Percentiles rank a stretch among this genome's conserved stretches.
These are phyloP conservation scores for Pilasporangium apinafurcum DNA, from an alignment of 352 stramenopile genomes.

Conservation along the genomic window DNA sequence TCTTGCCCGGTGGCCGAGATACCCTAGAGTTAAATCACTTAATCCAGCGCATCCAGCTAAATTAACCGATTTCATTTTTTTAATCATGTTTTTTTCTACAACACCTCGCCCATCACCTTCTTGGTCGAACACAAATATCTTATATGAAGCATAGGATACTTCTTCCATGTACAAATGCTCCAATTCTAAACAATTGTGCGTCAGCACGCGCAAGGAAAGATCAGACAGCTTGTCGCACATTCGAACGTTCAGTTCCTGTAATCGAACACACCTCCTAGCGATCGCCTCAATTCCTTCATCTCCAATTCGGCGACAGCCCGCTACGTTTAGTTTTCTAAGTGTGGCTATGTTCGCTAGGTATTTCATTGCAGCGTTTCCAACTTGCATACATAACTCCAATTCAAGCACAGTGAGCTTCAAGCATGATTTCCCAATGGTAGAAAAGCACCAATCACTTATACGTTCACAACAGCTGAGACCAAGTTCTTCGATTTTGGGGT, in stretches of 20 bases:
- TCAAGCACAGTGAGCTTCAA: constrained; percentile 33
- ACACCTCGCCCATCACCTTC: constrained; percentile 69
- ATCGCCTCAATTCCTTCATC: constrained; percentile 79
- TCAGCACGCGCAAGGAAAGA: constrained; percentile 52
- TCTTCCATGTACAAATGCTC: constrained; percentile 82
- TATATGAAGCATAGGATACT: constrained; percentile 53
- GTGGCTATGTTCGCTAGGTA: constrained; percentile 45
- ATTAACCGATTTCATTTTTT: constrained; percentile 51
- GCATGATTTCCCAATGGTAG: constrained; percentile 43
- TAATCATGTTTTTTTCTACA: constrained; percentile 75
- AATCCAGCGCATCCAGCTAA: constrained; percentile 65
- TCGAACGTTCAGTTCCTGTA: constrained; percentile 71
- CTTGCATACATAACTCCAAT: constrained; percentile 57
- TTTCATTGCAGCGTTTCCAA: constrained; percentile 48
- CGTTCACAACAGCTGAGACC: constrained; percentile 57
- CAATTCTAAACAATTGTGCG: constrained; percentile 82
- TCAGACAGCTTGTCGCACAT: constrained; percentile 85
- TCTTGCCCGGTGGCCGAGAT: constrained; percentile 59
- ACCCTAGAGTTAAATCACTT: constrained; percentile 64
- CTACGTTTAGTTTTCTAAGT: constrained; percentile 68
- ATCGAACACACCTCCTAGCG: constrained; percentile 38
- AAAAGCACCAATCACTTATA: constrained; percentile 58
- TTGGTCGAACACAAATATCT: constrained; percentile 82
- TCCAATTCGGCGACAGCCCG: constrained; percentile 65
- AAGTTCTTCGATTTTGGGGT: constrained; percentile 48